Evolutionary conservation across 2,329 filamentous ascomycete genomes (phyloP), one percentile per base, ranked within the genome.

Genomic region (Talaromyces piceae): DNA sequence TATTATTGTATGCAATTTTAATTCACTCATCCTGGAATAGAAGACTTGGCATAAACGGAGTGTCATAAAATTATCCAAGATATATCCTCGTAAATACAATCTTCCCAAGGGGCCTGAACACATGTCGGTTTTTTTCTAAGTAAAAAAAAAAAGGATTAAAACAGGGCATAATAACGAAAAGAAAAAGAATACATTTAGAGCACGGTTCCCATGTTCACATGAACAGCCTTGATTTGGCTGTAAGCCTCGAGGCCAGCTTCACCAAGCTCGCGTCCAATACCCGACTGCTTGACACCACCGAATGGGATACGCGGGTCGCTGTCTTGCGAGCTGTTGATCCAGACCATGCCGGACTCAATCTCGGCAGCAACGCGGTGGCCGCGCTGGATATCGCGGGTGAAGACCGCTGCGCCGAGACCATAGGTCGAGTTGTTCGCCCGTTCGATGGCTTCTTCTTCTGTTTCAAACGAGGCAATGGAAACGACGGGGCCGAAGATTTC

Each of bases 241-340:
- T 71, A 72, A 12, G 66, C 69, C 28, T 70, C 67, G 45, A 72
- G 48, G 3, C 69, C 69, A 48, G 68, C 69, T 56, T 70, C 67
- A 5, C 69, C 68, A 52, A 72, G 56, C 54, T 80, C 73, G 18
- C 77, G 63, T 0, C 78, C 78, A 61, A 81, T 73, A 18, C 72
- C 72, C 50, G 68, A 72, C 58, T 73, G 70, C 61, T 73, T 73
- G 16, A 73, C 69, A 46, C 71, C 71, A 18, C 71, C 71, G 53
- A 72, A 73, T 0, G 71, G 68, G 8, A 73, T 59, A 0, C 68
- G 59, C 2, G 65, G 64, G 53, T 73, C 69, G 39, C 67, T 69
- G 47, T 73, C 69, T 51, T 69, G 68, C 28, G 65, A 70, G 30
- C 67, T 73, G 52, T 74, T 74, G 23, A 74, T 64, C 71, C 71